These are phyloP conservation scores for Gossypium ekmanianum DNA, from an alignment of 345 rosid genomes.

Conservation along the genomic window DNA sequence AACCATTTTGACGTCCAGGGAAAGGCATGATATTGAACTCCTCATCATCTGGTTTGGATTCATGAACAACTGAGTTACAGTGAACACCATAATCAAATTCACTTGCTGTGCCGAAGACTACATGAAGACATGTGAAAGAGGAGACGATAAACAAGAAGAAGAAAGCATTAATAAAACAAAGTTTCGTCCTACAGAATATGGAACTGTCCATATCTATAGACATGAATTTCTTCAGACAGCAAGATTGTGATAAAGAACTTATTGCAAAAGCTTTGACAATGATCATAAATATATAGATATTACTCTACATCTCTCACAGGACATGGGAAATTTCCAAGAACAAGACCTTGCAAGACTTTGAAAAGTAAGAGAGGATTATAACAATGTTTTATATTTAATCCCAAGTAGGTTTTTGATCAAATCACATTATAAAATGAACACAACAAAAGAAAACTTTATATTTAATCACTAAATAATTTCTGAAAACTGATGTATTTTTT, in stretches of 20 bases:
- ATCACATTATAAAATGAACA: no score
- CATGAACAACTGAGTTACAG: neutral
- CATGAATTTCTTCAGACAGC: neutral
- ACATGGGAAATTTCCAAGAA: neutral
- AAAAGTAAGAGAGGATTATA: neutral
- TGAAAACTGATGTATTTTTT: no score
- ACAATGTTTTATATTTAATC: no score
- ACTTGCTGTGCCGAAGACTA: neutral
- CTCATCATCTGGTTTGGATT: neutral
- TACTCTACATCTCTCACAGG: neutral
- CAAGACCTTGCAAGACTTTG: neutral
- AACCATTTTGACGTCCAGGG: neutral
- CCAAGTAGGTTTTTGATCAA: no score
- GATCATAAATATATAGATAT: neutral
- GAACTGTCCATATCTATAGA: neutral
- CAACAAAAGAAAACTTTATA: no score
- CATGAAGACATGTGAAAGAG: neutral
- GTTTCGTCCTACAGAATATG: neutral
- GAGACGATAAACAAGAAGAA: neutral
- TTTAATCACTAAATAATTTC: no score
- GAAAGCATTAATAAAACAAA: neutral
- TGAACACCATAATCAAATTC: neutral
- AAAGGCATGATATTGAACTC: neutral
- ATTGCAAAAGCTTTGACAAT: neutral
- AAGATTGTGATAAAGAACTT: neutral